Evolutionary conservation across 768 basidiomycete genomes (phyloP).

Genomic region (Tylopilus balloui): DNA sequence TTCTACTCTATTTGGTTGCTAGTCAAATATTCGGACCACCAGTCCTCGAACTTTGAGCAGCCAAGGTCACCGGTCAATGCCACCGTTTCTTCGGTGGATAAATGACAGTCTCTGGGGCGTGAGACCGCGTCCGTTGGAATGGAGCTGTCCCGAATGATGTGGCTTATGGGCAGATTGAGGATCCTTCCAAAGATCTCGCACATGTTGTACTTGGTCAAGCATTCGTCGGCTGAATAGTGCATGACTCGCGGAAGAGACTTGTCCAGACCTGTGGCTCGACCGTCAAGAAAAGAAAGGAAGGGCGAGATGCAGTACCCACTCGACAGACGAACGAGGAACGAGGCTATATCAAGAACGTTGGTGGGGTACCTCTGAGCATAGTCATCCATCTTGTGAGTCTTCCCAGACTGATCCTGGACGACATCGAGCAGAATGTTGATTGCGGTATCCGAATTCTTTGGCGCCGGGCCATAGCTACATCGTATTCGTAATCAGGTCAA

Average conservation of each 20-base stretch:
- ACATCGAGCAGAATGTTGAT: constrained; percentile 87
- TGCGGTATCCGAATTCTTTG: constrained; percentile 82
- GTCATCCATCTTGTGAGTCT: constrained; percentile 93
- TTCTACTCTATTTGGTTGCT: constrained; percentile 12
- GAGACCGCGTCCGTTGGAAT: constrained; percentile 64
- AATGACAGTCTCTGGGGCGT: constrained; percentile 75
- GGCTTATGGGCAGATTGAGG: constrained; percentile 62
- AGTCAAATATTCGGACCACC: constrained; percentile 65
- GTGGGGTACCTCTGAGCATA: constrained; percentile 92
- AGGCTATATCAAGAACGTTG: constrained; percentile 81
- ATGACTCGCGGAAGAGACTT: constrained; percentile 47
- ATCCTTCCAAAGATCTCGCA: constrained; percentile 73
- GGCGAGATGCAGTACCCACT: constrained; percentile 39
- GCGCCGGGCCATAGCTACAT: constrained; percentile 78
- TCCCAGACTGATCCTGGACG: constrained; percentile 81
- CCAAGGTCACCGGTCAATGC: constrained; percentile 58
- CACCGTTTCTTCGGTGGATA: constrained; percentile 75
- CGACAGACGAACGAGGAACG: constrained; percentile 73
- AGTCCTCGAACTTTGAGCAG: constrained; percentile 71
- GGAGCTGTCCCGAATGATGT: constrained; percentile 71
- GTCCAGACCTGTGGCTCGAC: constrained; percentile 33
- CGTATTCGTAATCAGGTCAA: constrained; percentile 2
- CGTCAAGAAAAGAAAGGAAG: neutral
- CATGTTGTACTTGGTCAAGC: constrained; percentile 92
- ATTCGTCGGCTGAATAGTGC: constrained; percentile 80